Conservation (phyloP, 805 yeast species). For the Wickerhamiella alocasiicola region DNA sequence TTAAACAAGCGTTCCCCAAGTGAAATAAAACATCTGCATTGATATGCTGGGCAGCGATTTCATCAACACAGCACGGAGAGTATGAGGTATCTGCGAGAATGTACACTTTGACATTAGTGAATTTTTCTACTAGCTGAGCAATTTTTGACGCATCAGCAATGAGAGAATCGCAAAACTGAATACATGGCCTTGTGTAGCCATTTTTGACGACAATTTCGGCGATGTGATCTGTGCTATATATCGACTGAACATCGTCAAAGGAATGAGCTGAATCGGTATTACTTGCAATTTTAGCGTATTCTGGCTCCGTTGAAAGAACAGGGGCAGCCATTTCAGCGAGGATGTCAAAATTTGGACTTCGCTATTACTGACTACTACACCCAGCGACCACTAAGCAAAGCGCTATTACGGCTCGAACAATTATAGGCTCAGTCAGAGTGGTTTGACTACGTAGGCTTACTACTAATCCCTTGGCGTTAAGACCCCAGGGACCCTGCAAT, state of each 20-base stretch:
- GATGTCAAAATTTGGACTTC: no score
- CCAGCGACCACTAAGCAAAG: no score
- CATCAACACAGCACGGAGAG: slow-evolving; percentile 91
- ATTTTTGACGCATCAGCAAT: slow-evolving; percentile 70
- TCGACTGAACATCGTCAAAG: slow-evolving; percentile 30
- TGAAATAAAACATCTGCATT: slow-evolving; percentile 75
- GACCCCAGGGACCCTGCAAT: no score
- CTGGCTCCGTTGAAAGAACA: slow-evolving; percentile 61
- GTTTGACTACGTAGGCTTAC: no score
- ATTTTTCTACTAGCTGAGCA: slow-evolving; percentile 31
- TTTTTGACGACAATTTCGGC: slow-evolving; percentile 31
- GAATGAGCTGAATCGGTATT: not conserved
- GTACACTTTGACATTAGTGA: slow-evolving; percentile 38
- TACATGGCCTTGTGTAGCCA: slow-evolving; percentile 44
- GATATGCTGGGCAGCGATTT: slow-evolving; percentile 92
- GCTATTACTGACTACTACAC: no score
- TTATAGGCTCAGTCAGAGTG: no score
- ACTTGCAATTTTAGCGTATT: slow-evolving; percentile 38
- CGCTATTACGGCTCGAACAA: no score
- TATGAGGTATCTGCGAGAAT: slow-evolving; percentile 92
- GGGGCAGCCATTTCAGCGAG: slow-evolving; percentile 54
- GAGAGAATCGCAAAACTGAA: slow-evolving; percentile 81
- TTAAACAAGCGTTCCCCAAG: slow-evolving; percentile 90
- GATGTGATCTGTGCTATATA: slow-evolving; percentile 45
- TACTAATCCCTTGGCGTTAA: no score